phyloP scores from a whole-genome alignment of 495 filamentous ascomycete species.

The Neurospora hispaniola region DNA sequence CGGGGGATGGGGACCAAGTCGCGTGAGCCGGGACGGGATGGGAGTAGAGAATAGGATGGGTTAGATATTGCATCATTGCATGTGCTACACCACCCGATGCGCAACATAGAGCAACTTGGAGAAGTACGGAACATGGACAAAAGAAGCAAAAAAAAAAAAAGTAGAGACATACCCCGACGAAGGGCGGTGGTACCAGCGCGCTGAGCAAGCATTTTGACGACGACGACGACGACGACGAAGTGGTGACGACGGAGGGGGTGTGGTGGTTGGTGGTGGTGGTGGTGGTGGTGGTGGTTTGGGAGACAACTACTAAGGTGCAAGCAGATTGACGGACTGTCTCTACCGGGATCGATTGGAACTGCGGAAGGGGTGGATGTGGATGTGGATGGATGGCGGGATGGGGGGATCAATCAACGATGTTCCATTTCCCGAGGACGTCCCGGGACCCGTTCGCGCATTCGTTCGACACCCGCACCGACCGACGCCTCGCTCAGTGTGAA shows the following conservation, averaged over 20 bases:
- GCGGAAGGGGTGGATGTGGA: neutral
- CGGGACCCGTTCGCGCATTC: neutral
- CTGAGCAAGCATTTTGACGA: conserved; percentile 24
- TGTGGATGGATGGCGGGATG: neutral
- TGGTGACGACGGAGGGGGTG: neutral
- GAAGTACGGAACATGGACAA: too few species aligned
- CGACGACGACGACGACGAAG: neutral
- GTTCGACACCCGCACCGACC: too few species aligned
- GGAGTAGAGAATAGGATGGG: neutral
- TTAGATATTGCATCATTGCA: neutral
- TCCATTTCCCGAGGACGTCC: neutral
- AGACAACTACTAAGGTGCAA: neutral
- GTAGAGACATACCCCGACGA: conserved; percentile 22
- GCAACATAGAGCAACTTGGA: neutral
- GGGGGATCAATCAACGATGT: neutral
- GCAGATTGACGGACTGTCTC: neutral
- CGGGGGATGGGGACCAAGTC: neutral
- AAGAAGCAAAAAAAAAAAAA: neutral
- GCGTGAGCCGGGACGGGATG: neutral
- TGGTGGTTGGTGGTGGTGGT: neutral
- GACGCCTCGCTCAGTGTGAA: neutral
- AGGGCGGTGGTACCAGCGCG: conserved; percentile 26
- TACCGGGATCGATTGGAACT: neutral
- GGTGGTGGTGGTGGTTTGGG: neutral
- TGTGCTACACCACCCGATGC: neutral